A percentile compares a stretch with the other conserved stretches of the same genome.
phyloP scores from a whole-genome alignment of 2,329 filamentous ascomycete species.

The Xylaria sp. region DNA sequence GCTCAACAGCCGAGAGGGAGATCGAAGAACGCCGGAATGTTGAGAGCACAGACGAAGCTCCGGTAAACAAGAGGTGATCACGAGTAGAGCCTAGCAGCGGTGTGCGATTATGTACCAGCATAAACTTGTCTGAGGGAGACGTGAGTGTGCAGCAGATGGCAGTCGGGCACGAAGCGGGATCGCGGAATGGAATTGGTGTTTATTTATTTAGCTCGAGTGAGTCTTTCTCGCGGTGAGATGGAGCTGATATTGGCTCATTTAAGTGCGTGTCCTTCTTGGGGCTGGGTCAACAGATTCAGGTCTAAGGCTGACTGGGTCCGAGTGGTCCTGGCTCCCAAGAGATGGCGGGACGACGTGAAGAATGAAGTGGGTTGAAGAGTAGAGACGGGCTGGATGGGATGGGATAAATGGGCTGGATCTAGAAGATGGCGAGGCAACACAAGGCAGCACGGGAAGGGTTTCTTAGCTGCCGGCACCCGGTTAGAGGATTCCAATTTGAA shows the following conservation, averaged over 20 bases:
- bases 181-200: background rate
- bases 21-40: background rate
- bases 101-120: slow-evolving; percentile 1
- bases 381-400: background rate
- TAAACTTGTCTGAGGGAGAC: background rate
- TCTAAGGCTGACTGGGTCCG: slow-evolving; percentile 5
- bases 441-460: slow-evolving; percentile 18
- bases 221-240: slow-evolving; percentile 20
- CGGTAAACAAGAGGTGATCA: background rate
- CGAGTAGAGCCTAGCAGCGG: background rate
- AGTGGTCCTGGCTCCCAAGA: no score
- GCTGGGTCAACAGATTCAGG: background rate
- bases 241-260: slow-evolving; percentile 31
- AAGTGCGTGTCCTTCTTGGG: slow-evolving; percentile 1
- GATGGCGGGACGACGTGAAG: no score
- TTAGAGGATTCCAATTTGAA: slow-evolving; percentile 13
- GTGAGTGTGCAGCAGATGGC: background rate
- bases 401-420: no score
- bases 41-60: slow-evolving; percentile 5
- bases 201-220: slow-evolving; percentile 5
- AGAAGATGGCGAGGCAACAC: slow-evolving; percentile 10
- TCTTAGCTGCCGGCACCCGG: slow-evolving; percentile 17
- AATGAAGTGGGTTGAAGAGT: slow-evolving; percentile 4
- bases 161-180: slow-evolving; percentile 14
- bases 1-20: slow-evolving; percentile 11